These are phyloP conservation scores for Cladosporium cucumerinum DNA, from an alignment of 2,329 filamentous ascomycete genomes.

Conservation along the genomic window DNA sequence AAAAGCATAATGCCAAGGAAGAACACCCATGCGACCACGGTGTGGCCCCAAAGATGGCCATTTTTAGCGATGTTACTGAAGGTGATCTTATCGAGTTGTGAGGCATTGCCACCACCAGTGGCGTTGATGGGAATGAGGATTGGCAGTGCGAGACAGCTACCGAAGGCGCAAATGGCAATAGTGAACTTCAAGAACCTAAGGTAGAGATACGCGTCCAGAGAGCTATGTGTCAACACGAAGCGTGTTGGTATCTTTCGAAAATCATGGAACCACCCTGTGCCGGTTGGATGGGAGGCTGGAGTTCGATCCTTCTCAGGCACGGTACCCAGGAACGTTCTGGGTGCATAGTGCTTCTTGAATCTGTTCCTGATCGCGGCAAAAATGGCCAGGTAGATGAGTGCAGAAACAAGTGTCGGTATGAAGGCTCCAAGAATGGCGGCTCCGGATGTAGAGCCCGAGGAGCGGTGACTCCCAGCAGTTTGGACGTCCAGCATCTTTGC, in stretches of 20 bases:
- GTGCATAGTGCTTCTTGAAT: conserved; percentile 33
- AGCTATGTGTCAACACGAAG: conserved; percentile 48
- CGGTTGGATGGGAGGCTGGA: conserved; percentile 25
- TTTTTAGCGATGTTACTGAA: conserved; percentile 42
- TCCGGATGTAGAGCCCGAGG: conserved; percentile 29
- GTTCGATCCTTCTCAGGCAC: conserved; percentile 34
- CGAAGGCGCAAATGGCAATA: conserved; percentile 42
- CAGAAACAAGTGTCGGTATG: conserved; percentile 31
- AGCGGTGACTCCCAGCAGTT: conserved; percentile 25
- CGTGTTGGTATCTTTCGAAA: conserved; percentile 43
- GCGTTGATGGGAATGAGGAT: conserved; percentile 48
- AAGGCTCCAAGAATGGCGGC: conserved; percentile 33
- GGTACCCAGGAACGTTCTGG: conserved; percentile 33
- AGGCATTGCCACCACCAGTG: conserved; percentile 35
- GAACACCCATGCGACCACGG: conserved; percentile 43
- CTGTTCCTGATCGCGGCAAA: conserved; percentile 31
- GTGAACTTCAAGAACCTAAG: conserved; percentile 47
- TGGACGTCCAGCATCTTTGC: background rate
- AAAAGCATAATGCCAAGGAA: conserved; percentile 40
- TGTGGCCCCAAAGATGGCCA: conserved; percentile 45
- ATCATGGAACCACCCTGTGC: conserved; percentile 47
- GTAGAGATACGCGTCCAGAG: conserved; percentile 49
- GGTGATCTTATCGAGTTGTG: conserved; percentile 32
- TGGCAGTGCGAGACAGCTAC: conserved; percentile 44
- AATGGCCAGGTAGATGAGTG: conserved; percentile 29